Evolutionary conservation across 257 asterid species (phyloP), one percentile per base, ranked within the genome.

Genomic region (Jasminum sambac): DNA sequence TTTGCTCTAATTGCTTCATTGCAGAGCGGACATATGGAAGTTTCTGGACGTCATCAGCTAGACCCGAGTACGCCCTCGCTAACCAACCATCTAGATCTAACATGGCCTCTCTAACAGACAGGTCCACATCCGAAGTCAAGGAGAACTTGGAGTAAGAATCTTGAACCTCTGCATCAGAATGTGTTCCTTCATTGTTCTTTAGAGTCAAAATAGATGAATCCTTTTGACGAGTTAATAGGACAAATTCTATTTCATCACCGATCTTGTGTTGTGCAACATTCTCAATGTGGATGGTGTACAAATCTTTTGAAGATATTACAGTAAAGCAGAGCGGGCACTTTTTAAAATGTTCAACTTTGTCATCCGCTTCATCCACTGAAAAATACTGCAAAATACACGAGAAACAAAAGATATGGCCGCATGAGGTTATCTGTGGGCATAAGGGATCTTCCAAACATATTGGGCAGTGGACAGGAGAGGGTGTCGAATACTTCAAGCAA

Each of bases 321-420:
- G 88, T 80, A 80, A 88, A 91, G 83, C 99, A 94, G 61, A 94
- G 72, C 17, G 99, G 99, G 66, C 99, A 94, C 82, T 89, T 89
- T 77, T 91, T 89, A 88, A 83, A 86, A 89, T 82, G 81, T 63
- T 85, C 94, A 19, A 67, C 82, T 74, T 74, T 85, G 55, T 71
- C 78, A 73, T 86, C 92, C 55, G 83, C 88, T 72, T 75, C 87
- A 25, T 77, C 86, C 73, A 83, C 64, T 58, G 86, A 80, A 25
- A 94, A 84, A 73, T 91, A 94, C 55, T 85, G 97, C 84, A 94
- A 70, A 72, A 94, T 81, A 86, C 97, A 94, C 0, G 99, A 92
- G 75, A 94, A 94, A 68, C 99, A 94, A 84, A 88, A 94, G 80
- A 94, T 91, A 77, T 94, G 99, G 76, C 99, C 99, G 41, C 99